Evolutionary conservation across 371 early-diverging fungal genomes (phyloP), one percentile per base, ranked within the genome.

Genomic region (Zychaea mexicana): DNA sequence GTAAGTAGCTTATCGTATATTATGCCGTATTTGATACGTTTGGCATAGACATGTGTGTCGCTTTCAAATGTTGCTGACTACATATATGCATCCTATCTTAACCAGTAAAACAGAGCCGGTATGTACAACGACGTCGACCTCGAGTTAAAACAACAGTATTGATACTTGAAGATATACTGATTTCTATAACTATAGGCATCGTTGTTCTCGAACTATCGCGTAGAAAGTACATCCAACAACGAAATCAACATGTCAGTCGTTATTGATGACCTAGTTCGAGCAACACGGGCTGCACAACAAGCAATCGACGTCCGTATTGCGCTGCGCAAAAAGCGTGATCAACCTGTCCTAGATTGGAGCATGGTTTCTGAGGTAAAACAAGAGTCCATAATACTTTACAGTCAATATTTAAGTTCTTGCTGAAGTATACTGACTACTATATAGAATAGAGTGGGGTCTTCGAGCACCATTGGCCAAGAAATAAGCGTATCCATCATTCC

Each of bases 131-230:
- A 17, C 17, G 4, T 13, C n/a, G 7, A 24, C 28, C 28, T 27
- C 36, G 38, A 22, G 54, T 31, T 15, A 36, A 22, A 21, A 31
- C 13, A 7, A 60, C 46, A 9, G 3, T 53, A 59, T 13, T 52
- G n/a, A n/a, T n/a, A n/a, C n/a, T n/a, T n/a, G n/a, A n/a, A 15
- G n/a, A 26, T 28, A 27, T 31, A 56, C 53, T 36, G 27, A 22
- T 19, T 52, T 17, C 39, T 42, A 42, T 2, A 12, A 42, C 42
- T 12, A 7, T 68, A 89, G 87, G 70, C 80, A 30, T 65, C 77
- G 2, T 32, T 89, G 2, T 86, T 89, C 64, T 81, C 83, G 46
- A 76, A 81, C 31, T 86, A 82, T 70, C 71, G 74, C n/a, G 62
- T 88, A 28, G 83, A 83, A 64, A 78, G 78, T 55, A 21, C 64